Evolutionary conservation across 139 green algal species (phyloP), one percentile per base, ranked within the genome.

Genomic region (Chlorella sp.): DNA sequence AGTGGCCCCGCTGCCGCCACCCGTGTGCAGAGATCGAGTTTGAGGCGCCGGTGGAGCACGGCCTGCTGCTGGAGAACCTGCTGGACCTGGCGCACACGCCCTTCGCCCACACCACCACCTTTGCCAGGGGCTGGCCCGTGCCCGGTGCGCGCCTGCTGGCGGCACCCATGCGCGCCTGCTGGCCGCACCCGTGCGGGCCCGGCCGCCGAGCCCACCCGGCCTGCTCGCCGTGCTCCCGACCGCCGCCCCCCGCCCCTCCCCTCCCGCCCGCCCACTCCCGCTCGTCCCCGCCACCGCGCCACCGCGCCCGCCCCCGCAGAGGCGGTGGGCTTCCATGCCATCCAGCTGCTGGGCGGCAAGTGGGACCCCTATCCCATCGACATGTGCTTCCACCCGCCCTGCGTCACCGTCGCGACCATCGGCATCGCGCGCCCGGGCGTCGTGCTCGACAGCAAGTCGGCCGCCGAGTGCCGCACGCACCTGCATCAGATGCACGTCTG

Each of bases 361-460:
- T 99, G 96, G 96, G 91, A 99, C 71, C 96, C 96, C 17, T 99
- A 99, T 87, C 96, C 96, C 38, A 99, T 99, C 56, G 85, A 96
- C 77, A 99, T 99, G 96, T 84, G 87, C 38, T 99, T 99, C 81
- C 81, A 96, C 71, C 92, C 95, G 40, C 96, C 96, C 5, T 98
- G 94, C 87, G 93, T 97, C 77, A 88, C 90, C 5, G 43, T 97
- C 36, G 95, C 87, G 9, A 86, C 84, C 23, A 98, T 99, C 68
- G 96, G 96, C 40, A 81, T 99, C 58, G 82, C 83, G 33, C 86
- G 97, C 86, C 93, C 95, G 3, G 96, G 96, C 74, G 88, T 38
- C 23, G 33, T 63, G 29, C 23, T 38, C 23, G 23, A 25, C 23
- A 69, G 46, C 76, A 74, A 40, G 93, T 92, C 50, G 77, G 80